Evolutionary conservation across 2,329 filamentous ascomycete genomes (phyloP).

Genomic region (Claviceps purpurea): DNA sequence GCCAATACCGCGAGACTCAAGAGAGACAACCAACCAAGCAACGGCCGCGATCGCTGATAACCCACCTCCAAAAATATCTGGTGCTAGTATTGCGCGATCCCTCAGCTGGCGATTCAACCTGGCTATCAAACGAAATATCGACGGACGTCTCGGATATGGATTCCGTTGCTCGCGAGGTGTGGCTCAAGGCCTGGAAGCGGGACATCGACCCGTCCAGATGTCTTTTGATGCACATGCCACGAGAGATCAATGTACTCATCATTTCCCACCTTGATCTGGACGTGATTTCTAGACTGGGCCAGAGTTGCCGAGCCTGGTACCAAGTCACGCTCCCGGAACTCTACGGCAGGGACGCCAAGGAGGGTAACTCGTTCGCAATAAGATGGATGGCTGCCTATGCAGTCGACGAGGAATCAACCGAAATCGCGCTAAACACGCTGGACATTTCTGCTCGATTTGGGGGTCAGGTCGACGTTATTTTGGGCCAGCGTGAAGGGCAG

Average conservation of each 20-base stretch:
- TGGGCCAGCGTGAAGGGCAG: neutral
- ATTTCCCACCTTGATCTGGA: neutral
- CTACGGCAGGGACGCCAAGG: neutral
- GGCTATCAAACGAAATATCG: too few species aligned
- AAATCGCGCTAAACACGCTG: neutral
- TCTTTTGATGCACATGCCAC: neutral
- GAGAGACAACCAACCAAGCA: too few species aligned
- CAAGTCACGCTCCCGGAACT: neutral
- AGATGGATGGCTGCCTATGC: constrained; percentile 1
- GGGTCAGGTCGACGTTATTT: neutral
- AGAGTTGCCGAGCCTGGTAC: neutral
- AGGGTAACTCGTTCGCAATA: constrained; percentile 1
- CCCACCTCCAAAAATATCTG: too few species aligned
- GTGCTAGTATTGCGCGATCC: too few species aligned
- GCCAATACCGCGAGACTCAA: too few species aligned
- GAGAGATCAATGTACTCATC: neutral
- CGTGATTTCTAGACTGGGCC: neutral
- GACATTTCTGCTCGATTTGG: neutral
- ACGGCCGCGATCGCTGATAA: too few species aligned
- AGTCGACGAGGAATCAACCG: neutral
- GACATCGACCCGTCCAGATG: neutral
- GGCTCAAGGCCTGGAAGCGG: neutral
- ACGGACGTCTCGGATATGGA: too few species aligned
- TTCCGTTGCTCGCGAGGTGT: neutral
- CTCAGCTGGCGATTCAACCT: too few species aligned